Conservation (phyloP, 345 rosid genomes). For the Melastoma malabathricum region DNA sequence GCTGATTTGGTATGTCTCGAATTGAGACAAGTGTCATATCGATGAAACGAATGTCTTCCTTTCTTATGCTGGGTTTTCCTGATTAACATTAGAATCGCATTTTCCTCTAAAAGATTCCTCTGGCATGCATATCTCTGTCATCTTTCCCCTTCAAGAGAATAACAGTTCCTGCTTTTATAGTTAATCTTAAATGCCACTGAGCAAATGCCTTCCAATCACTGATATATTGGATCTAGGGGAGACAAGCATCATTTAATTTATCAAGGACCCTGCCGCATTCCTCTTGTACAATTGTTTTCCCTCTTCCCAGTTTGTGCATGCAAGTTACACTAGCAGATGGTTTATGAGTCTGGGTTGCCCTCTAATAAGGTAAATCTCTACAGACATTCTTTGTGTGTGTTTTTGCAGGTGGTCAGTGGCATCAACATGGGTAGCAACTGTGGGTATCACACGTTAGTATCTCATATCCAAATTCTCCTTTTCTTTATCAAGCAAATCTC, state of each 20-base stretch:
- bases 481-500: not conserved
- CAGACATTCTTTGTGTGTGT: constrained; percentile 1
- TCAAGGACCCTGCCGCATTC: too few species aligned
- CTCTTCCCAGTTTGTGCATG: too few species aligned
- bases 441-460: constrained; percentile 69
- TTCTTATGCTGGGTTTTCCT: not conserved
- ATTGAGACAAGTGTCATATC: not conserved
- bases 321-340: too few species aligned
- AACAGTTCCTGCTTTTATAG: not conserved
- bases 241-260: too few species aligned
- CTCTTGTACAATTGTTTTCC: too few species aligned
- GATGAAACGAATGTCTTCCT: not conserved
- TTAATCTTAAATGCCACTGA: too few species aligned
- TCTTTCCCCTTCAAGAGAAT: too few species aligned
- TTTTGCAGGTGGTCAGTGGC: constrained; percentile 72
- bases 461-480: constrained; percentile 1
- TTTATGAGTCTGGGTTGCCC: too few species aligned
- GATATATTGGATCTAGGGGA: too few species aligned
- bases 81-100: not conserved
- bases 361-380: not conserved
- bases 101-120: too few species aligned
- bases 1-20: constrained; percentile 59
- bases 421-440: constrained; percentile 90
- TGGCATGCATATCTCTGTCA: not conserved
- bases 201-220: too few species aligned